Conservation (phyloP, 1,284 basidiomycete genomes). For the Golubevia sp. region DNA sequence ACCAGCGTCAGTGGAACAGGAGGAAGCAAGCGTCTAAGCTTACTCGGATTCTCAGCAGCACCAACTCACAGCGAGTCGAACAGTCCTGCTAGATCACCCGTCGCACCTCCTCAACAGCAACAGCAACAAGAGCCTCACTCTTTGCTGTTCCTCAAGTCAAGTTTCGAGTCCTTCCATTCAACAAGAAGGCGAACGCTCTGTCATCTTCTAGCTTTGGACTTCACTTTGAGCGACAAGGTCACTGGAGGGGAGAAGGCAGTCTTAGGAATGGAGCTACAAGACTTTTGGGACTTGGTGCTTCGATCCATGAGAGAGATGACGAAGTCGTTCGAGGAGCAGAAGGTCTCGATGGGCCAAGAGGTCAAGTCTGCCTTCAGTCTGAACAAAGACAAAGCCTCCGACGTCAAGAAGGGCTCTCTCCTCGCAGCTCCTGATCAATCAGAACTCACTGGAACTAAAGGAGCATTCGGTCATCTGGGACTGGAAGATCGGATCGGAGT, state of each 20-base stretch:
- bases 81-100: background rate
- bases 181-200: conserved; percentile 28
- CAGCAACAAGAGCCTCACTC: conserved; percentile 22
- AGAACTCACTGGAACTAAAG: background rate
- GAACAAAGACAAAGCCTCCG: conserved; percentile 1
- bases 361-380: conserved; percentile 1
- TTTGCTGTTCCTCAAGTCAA: conserved; percentile 31
- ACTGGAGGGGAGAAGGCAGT: background rate
- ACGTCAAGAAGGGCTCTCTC: background rate
- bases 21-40: background rate
- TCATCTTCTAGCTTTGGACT: conserved; percentile 35
- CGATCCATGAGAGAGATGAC: conserved; percentile 4
- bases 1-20: background rate
- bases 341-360: conserved; percentile 5
- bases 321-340: conserved; percentile 8
- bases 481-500: conserved; percentile 40
- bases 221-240: conserved; percentile 9
- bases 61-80: background rate
- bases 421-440: background rate
- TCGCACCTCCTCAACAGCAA: background rate
- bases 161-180: conserved; percentile 47
- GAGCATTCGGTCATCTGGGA: conserved; percentile 7
- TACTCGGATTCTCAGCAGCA: background rate
- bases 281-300: conserved; percentile 11
- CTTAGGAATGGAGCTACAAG: background rate